Conservation (phyloP, 257 asterid species). For the Solanum medicagineum region DNA sequence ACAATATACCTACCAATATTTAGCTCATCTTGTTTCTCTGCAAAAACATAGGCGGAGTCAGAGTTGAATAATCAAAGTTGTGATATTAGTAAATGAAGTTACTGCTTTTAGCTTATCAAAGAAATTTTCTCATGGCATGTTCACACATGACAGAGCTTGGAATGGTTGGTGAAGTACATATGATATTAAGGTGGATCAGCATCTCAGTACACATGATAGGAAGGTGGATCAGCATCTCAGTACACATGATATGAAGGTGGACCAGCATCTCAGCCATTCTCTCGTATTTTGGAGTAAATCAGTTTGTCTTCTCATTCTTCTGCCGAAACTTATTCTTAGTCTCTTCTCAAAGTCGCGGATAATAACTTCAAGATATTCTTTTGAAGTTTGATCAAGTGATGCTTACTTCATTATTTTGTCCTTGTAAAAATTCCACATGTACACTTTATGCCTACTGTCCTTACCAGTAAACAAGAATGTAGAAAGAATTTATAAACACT, state of each 20-base stretch:
- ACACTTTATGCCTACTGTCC: not conserved
- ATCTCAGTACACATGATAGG: constrained; percentile 24
- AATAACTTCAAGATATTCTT: constrained; percentile 7
- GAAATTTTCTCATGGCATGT: not conserved
- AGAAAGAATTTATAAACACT: not conserved
- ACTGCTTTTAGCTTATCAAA: not conserved
- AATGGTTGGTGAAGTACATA: constrained; percentile 73
- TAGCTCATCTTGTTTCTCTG: not conserved
- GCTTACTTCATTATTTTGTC: not conserved
- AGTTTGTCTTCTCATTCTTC: not conserved
- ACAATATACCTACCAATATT: constrained; percentile 1
- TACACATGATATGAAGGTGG: constrained; percentile 26
- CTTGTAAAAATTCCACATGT: not conserved
- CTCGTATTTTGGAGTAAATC: not conserved
- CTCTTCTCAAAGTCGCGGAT: not conserved
- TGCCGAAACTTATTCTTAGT: not conserved
- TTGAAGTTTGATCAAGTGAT: constrained; percentile 16
- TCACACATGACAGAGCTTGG: constrained; percentile 62
- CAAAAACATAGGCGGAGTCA: not conserved
- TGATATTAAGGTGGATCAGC: constrained; percentile 12
- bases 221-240: not conserved
- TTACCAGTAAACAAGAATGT: not conserved
- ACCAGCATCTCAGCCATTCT: not conserved
- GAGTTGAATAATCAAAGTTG: not conserved
- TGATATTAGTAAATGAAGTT: not conserved